Percentiles rank a stretch among this genome's conserved stretches.
These are phyloP conservation scores for Aspergillus amoenus DNA, from an alignment of 2,329 filamentous ascomycete genomes.

Conservation along the genomic window DNA sequence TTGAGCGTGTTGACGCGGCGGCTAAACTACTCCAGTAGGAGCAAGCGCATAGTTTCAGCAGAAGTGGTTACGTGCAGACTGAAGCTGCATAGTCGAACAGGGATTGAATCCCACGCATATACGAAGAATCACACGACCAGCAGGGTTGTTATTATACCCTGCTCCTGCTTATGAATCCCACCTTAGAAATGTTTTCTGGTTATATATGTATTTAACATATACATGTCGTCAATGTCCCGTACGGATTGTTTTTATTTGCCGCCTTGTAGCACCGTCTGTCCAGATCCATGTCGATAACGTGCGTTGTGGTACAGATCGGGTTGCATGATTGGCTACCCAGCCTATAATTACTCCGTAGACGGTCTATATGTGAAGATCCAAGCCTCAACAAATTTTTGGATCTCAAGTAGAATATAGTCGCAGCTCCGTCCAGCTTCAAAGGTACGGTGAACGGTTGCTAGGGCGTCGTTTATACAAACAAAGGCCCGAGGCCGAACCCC, in stretches of 20 bases:
- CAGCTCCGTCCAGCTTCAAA: neutral
- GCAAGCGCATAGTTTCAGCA: neutral
- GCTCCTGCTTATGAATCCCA: neutral
- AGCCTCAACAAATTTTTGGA: no score
- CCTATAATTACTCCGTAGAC: no score
- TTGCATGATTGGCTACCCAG: neutral
- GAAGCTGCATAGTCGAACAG: neutral
- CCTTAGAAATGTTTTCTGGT: neutral
- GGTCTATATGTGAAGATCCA: no score
- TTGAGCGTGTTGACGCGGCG: conserved; percentile 35
- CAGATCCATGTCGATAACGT: neutral
- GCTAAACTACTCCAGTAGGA: conserved; percentile 29
- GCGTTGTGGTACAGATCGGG: neutral
- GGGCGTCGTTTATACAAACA: neutral
- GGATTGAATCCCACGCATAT: conserved; percentile 1
- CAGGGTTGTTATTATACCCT: neutral
- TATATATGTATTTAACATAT: no score
- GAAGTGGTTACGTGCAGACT: neutral
- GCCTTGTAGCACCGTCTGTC: neutral
- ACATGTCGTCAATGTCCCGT: no score
- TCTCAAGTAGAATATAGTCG: no score
- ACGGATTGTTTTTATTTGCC: neutral
- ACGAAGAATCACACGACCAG: conserved; percentile 3
- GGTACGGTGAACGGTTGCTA: neutral
- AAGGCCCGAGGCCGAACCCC: neutral